Evolutionary conservation across 371 early-diverging fungal genomes (phyloP).

Genomic region (Mucor ambiguus): DNA sequence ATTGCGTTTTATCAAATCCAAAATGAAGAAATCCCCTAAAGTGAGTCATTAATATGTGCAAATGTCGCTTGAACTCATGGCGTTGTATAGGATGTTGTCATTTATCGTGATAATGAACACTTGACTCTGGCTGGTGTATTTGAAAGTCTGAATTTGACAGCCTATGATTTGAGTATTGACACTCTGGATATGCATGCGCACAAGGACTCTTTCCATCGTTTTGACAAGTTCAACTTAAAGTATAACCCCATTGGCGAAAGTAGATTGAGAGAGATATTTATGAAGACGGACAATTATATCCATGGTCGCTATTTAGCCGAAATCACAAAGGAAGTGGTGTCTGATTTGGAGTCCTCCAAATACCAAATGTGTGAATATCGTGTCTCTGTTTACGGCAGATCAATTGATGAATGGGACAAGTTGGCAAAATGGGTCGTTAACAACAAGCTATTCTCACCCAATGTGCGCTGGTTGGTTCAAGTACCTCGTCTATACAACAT

Average conservation of each 20-base stretch:
- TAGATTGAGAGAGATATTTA: conserved; percentile 82
- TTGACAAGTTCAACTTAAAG: conserved; percentile 98
- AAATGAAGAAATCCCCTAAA: conserved; percentile 82
- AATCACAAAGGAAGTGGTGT: conserved; percentile 92
- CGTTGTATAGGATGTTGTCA: conserved; percentile 63
- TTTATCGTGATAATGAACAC: conserved; percentile 74
- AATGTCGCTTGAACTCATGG: background rate
- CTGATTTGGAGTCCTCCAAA: conserved; percentile 94
- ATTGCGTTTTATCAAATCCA: conserved; percentile 96
- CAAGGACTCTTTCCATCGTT: conserved; percentile 88
- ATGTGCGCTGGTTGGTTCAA: conserved; percentile 98
- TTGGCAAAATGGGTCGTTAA: conserved; percentile 95
- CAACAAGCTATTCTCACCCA: conserved; percentile 88
- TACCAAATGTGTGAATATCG: conserved; percentile 96
- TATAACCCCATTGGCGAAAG: conserved; percentile 94
- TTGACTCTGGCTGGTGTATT: conserved; percentile 85
- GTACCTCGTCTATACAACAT: conserved; percentile 94
- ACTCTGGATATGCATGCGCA: conserved; percentile 98
- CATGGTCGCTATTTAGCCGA: conserved; percentile 94
- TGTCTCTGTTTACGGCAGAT: conserved; percentile 88
- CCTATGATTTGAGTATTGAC: conserved; percentile 96
- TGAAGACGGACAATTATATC: conserved; percentile 97
- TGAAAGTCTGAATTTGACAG: conserved; percentile 91
- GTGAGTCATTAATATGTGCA: background rate
- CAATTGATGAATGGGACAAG: conserved; percentile 90